Evolutionary conservation across 208 protist species (phyloP).

Genomic region (Herpetomonas samuelpessoai): DNA sequence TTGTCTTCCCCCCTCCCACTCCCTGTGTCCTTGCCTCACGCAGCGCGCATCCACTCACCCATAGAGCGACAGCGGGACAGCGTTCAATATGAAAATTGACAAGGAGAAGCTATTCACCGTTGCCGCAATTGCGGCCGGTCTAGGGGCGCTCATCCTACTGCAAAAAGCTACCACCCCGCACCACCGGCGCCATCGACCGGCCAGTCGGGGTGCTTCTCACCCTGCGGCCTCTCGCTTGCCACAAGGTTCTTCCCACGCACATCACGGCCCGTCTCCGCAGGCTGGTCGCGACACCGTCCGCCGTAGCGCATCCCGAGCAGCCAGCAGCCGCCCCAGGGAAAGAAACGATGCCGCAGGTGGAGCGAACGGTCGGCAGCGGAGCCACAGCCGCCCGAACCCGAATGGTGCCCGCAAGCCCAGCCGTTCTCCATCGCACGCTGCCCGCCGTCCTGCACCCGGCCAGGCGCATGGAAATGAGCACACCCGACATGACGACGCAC

Average conservation of each 20-base stretch:
- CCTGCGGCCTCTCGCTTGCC: too few species aligned
- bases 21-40: not conserved
- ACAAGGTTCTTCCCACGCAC: too few species aligned
- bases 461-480: not conserved
- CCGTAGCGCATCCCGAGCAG: not conserved
- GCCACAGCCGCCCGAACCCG: not conserved
- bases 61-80: not conserved
- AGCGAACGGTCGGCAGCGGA: not conserved
- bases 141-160: slow-evolving; percentile 38
- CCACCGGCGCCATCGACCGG: slow-evolving; percentile 20
- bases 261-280: too few species aligned
- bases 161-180: slow-evolving; percentile 51
- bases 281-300: not conserved
- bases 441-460: slow-evolving; percentile 13
- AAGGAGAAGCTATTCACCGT: slow-evolving; percentile 48
- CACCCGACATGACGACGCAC: not conserved
- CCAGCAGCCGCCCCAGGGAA: not conserved
- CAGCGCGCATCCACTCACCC: not conserved
- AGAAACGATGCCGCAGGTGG: too few species aligned
- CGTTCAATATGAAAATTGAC: slow-evolving; percentile 30
- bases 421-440: slow-evolving; percentile 1
- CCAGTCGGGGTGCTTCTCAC: slow-evolving; percentile 1
- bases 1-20: too few species aligned
- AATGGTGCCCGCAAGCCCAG: not conserved
- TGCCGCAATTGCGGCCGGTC: slow-evolving; percentile 21